Evolutionary conservation across 805 yeast genomes (phyloP).

Genomic region (Candida anglica): DNA sequence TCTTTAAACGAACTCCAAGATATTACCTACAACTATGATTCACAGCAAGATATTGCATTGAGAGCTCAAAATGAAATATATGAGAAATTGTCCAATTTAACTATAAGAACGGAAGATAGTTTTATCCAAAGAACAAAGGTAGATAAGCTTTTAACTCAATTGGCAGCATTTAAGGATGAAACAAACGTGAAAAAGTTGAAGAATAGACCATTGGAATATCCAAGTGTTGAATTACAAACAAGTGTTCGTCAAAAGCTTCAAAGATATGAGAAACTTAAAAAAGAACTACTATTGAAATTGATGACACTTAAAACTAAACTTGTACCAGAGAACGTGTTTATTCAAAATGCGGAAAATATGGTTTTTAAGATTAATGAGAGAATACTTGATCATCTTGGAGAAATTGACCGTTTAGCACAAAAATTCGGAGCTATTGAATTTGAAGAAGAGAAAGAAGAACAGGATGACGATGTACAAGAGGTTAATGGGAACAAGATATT

Average conservation of each 20-base stretch:
- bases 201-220: conserved; percentile 28
- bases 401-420: conserved; percentile 10
- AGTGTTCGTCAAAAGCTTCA: conserved; percentile 23
- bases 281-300: conserved; percentile 19
- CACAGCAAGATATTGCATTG: background rate
- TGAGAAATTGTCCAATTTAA: conserved; percentile 5
- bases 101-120: conserved; percentile 11
- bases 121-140: conserved; percentile 17
- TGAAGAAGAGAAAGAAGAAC: no score
- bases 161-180: conserved; percentile 12
- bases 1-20: background rate
- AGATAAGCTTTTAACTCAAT: conserved; percentile 23
- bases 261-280: conserved; percentile 17
- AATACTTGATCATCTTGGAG: conserved; percentile 10
- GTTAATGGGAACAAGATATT: background rate
- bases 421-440: no score
- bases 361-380: conserved; percentile 23
- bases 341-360: conserved; percentile 23
- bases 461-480: no score
- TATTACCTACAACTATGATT: background rate
- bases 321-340: conserved; percentile 11
- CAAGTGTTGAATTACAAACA: conserved; percentile 19
- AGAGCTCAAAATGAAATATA: conserved; percentile 5
- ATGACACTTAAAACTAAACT: conserved; percentile 30
- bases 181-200: conserved; percentile 4